A percentile compares a stretch with the other conserved stretches of the same genome.
phyloP scores from a whole-genome alignment of 208 protist genomes.

The Trypanosomatidae sp. region DNA sequence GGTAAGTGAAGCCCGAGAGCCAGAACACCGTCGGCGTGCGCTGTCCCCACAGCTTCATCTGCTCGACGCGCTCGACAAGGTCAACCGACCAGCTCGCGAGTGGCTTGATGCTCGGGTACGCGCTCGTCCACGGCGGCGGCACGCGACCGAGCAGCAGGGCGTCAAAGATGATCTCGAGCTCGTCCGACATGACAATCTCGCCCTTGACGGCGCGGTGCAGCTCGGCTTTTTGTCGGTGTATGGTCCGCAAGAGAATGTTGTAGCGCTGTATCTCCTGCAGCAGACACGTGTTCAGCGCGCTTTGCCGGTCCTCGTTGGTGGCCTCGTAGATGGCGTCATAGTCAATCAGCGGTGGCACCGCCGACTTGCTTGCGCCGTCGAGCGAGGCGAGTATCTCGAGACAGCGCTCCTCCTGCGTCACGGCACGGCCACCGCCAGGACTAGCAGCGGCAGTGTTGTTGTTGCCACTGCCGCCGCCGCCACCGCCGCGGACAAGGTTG shows the following conservation, averaged over 20 bases:
- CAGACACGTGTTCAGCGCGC: slow-evolving; percentile 94
- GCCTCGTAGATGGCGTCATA: slow-evolving; percentile 84
- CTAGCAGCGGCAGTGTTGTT: slow-evolving; percentile 4
- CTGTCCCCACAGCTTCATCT: slow-evolving; percentile 90
- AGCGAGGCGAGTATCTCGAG: slow-evolving; percentile 81
- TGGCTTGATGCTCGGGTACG: slow-evolving; percentile 97
- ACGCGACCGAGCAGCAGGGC: slow-evolving; percentile 87
- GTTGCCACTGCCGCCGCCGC: slow-evolving; percentile 13
- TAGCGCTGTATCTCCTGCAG: slow-evolving; percentile 97
- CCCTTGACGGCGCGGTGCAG: slow-evolving; percentile 94
- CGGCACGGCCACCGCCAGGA: slow-evolving; percentile 10
- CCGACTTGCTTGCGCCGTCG: slow-evolving; percentile 71
- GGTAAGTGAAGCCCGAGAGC: slow-evolving; percentile 98
- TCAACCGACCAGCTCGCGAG: slow-evolving; percentile 95
- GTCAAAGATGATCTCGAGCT: slow-evolving; percentile 93
- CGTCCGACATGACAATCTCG: slow-evolving; percentile 94
- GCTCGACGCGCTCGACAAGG: slow-evolving; percentile 88
- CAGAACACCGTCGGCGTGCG: slow-evolving; percentile 93
- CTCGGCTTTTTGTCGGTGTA: slow-evolving; percentile 86
- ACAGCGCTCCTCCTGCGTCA: slow-evolving; percentile 73
- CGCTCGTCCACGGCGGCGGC: slow-evolving; percentile 87
- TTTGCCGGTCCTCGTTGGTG: slow-evolving; percentile 79
- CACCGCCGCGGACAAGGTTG: slow-evolving; percentile 57
- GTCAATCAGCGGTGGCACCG: slow-evolving; percentile 74
- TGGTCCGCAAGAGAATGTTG: slow-evolving; percentile 89